Evolutionary conservation across 2,329 filamentous ascomycete genomes (phyloP).

Genomic region (Colletotrichum sp.): DNA sequence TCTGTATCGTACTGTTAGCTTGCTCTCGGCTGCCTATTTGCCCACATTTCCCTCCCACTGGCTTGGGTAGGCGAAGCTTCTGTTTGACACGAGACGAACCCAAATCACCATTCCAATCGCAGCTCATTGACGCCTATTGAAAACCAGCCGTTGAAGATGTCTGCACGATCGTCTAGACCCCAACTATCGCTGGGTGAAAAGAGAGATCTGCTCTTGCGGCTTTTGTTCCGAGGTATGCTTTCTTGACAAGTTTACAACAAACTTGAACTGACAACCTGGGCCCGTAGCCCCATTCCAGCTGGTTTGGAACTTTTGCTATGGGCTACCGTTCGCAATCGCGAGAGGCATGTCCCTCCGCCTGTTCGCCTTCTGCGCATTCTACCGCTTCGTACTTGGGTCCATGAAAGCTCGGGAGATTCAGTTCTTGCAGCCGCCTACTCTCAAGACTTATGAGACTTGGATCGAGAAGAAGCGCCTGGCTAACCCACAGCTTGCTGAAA

Average conservation of each 20-base stretch:
- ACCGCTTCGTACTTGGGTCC: constrained; percentile 10
- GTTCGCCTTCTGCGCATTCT: constrained; percentile 24
- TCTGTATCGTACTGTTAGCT: not conserved
- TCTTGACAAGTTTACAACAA: fast-evolving
- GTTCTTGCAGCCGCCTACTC: constrained; percentile 21
- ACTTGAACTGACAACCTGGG: not conserved
- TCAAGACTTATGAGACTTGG: constrained; percentile 26
- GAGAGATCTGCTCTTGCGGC: constrained; percentile 10
- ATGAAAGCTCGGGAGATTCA: constrained; percentile 25
- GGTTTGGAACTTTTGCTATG: constrained; percentile 4
- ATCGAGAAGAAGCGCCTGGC: constrained; percentile 21
- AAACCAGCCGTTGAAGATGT: not conserved
- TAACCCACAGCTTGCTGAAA: not conserved
- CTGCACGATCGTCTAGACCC: constrained; percentile 15
- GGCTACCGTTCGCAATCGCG: constrained; percentile 18
- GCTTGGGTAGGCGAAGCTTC: not conserved
- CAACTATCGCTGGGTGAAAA: constrained; percentile 24
- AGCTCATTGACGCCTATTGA: not conserved
- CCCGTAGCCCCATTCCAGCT: constrained; percentile 18
- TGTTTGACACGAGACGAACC: constrained; percentile 11
- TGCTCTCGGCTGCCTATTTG: not conserved
- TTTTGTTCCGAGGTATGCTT: constrained; percentile 20
- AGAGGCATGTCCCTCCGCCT: constrained; percentile 19
- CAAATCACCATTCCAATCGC: too few species aligned
- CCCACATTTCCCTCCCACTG: not conserved